Conservation (phyloP, 305 asterid genomes). For the Fraxinus ornus region DNA sequence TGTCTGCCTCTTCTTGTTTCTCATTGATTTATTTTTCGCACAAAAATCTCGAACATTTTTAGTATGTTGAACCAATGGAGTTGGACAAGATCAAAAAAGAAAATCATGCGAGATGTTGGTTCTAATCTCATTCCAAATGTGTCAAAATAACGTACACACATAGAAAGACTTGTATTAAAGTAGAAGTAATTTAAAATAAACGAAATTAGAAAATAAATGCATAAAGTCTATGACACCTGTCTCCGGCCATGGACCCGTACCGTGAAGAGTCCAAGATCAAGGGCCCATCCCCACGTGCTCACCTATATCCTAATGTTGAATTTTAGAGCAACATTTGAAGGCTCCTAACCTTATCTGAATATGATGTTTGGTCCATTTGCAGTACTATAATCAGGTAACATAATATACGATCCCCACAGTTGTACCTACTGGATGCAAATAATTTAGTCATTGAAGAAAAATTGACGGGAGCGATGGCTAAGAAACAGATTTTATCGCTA, state of each 20-base stretch:
- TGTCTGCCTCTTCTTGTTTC: background rate
- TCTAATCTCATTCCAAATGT: background rate
- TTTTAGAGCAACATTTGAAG: background rate
- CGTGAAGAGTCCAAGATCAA: background rate
- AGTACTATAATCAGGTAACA: background rate
- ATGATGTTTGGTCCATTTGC: background rate
- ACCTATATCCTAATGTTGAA: conserved; percentile 26
- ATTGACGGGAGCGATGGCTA: background rate
- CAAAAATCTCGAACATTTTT: background rate
- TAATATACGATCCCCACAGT: background rate
- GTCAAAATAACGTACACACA: background rate
- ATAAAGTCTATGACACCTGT: conserved; percentile 14
- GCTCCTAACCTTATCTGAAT: conserved; percentile 34
- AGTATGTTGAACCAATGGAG: background rate
- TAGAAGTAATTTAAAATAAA: background rate
- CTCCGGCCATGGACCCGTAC: conserved; percentile 25
- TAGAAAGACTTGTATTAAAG: background rate
- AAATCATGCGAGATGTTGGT: background rate
- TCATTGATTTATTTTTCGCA: background rate
- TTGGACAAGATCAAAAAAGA: background rate
- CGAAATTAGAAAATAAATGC: background rate
- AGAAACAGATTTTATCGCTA: background rate
- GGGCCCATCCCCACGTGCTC: conserved; percentile 40
- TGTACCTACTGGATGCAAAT: background rate
- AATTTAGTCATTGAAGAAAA: background rate